Percentiles rank a stretch among this genome's conserved stretches.
Conservation (phyloP, 2,329 filamentous ascomycete genomes). For the Colletotrichum sublineola region DNA sequence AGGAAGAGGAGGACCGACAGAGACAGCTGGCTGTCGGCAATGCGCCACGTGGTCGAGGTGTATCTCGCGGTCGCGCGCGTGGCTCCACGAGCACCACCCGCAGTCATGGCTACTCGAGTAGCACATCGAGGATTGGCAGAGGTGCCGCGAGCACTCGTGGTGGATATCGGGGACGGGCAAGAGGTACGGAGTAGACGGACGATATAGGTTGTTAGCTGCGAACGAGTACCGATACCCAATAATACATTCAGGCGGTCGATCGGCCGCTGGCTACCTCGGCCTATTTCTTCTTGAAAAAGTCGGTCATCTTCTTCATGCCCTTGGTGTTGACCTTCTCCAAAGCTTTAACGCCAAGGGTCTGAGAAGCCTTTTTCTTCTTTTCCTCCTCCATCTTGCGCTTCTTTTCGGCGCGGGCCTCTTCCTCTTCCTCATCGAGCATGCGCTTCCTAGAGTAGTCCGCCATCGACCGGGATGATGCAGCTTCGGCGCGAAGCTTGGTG, state of each 20-base stretch:
- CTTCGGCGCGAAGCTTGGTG: slow-evolving; percentile 77
- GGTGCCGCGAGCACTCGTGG: slow-evolving; percentile 41
- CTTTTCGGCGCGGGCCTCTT: slow-evolving; percentile 78
- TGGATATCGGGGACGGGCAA: slow-evolving; percentile 40
- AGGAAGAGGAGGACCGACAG: slow-evolving; percentile 65
- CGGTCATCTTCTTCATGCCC: slow-evolving; percentile 97
- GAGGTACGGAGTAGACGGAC: slow-evolving; percentile 34
- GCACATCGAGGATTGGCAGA: slow-evolving; percentile 42
- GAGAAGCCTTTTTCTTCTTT: slow-evolving; percentile 81
- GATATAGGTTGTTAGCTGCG: slow-evolving; percentile 34
- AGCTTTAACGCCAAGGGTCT: slow-evolving; percentile 82
- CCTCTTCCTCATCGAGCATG: slow-evolving; percentile 74
- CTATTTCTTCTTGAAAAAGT: slow-evolving; percentile 85
- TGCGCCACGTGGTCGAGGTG: slow-evolving; percentile 38
- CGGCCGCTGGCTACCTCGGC: slow-evolving; percentile 22
- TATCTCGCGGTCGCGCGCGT: slow-evolving; percentile 32
- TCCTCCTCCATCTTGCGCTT: slow-evolving; percentile 90
- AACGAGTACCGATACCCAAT: slow-evolving; percentile 40
- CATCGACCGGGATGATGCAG: slow-evolving; percentile 74
- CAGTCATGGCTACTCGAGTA: slow-evolving; percentile 37
- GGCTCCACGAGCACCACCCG: slow-evolving; percentile 36
- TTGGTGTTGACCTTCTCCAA: slow-evolving; percentile 90
- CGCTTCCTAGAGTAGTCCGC: slow-evolving; percentile 81
- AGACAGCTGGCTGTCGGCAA: slow-evolving; percentile 51
- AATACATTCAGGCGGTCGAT: slow-evolving; percentile 27